These are phyloP conservation scores for Fusarium newnesense DNA, from an alignment of 2,329 filamentous ascomycete species.

Conservation along the genomic window DNA sequence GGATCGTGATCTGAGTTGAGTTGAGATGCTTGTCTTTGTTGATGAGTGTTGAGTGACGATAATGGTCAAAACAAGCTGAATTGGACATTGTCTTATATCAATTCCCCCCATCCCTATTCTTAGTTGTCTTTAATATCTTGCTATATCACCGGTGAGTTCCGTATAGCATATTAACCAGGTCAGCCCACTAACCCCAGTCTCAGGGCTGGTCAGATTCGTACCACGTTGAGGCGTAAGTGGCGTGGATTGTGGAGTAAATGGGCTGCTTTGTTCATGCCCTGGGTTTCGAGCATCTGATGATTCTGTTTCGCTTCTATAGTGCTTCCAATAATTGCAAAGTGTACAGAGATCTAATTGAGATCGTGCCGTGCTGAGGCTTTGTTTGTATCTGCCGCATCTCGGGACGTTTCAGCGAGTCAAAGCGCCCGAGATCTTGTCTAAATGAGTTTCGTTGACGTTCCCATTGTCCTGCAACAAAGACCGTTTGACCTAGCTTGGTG, in stretches of 20 bases:
- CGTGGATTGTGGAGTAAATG: conserved; percentile 28
- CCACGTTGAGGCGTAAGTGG: conserved; percentile 26
- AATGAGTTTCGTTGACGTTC: neutral
- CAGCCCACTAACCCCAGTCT: conserved; percentile 19
- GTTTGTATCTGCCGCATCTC: conserved; percentile 15
- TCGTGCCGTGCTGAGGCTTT: neutral
- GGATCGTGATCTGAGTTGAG: neutral
- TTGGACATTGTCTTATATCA: conserved; percentile 23
- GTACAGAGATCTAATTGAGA: neutral
- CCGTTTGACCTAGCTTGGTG: too few species aligned
- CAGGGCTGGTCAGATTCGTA: conserved; percentile 10
- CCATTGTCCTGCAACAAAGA: neutral
- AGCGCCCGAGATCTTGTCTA: conserved; percentile 10
- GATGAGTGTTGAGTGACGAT: neutral
- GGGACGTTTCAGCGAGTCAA: neutral
- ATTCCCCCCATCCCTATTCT: conserved; percentile 3
- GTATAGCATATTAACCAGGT: neutral
- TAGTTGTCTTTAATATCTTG: neutral
- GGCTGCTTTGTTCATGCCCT: conserved; percentile 10
- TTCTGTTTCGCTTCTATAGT: neutral
- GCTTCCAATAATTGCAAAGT: neutral
- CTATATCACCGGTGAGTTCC: conserved; percentile 7
- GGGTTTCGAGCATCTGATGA: conserved; percentile 9
- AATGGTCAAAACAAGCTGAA: neutral
- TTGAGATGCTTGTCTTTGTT: neutral